A percentile compares a stretch with the other conserved stretches of the same genome.
Conservation (phyloP, 768 basidiomycete species). For the Tulasnella sp. region DNA sequence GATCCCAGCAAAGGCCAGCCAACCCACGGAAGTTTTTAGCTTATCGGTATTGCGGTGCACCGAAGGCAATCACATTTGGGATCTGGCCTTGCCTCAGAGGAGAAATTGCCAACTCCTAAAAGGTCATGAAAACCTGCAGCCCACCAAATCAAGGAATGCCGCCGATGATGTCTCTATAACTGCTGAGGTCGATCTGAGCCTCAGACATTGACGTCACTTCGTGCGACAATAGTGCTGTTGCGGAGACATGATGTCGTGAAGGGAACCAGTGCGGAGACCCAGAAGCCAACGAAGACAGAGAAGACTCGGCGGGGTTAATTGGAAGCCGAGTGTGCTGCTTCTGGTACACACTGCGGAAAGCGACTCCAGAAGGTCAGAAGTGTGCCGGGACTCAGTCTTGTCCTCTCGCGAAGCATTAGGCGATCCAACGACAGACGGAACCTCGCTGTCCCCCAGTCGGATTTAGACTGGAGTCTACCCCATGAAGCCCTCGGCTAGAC, state of each 20-base stretch:
- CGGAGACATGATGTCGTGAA: not conserved
- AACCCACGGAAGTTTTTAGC: no score
- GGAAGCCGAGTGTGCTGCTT: not conserved
- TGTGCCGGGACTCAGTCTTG: not conserved
- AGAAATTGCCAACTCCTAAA: not conserved
- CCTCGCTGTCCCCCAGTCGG: not conserved
- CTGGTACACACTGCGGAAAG: not conserved
- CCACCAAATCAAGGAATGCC: not conserved
- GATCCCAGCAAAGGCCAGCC: no score
- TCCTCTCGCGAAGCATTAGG: not conserved
- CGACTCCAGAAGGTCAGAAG: not conserved
- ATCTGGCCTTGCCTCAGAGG: not conserved
- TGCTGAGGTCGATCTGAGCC: not conserved
- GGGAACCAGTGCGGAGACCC: not conserved
- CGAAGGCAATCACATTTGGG: no score
- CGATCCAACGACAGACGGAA: not conserved
- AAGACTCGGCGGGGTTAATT: not conserved
- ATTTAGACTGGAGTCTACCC: not conserved
- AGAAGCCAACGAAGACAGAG: not conserved
- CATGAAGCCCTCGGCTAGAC: not conserved
- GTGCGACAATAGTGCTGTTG: not conserved
- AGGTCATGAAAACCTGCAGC: not conserved
- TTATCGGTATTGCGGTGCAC: no score
- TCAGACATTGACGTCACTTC: not conserved
- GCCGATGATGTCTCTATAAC: not conserved